Percentiles rank a stretch among this genome's conserved stretches.
Conservation (phyloP, 1,139 yeast genomes). For the Geotrichum phurueaensis region DNA sequence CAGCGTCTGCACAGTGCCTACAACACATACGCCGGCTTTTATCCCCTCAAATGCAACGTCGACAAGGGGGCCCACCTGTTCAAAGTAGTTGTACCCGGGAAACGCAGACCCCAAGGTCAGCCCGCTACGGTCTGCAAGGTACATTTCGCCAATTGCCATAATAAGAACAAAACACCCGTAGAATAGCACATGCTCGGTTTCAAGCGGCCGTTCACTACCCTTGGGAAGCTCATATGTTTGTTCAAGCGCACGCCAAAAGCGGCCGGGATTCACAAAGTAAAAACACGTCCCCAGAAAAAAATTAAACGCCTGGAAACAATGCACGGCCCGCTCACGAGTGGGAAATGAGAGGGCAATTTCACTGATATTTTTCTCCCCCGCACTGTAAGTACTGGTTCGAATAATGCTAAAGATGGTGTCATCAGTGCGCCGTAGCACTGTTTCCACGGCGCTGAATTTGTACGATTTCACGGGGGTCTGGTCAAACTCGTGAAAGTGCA, state of each 20-base stretch:
- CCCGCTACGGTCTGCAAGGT: constrained; percentile 26
- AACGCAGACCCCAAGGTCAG: constrained; percentile 1
- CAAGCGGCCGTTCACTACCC: constrained; percentile 7
- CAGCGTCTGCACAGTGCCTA: constrained; percentile 62
- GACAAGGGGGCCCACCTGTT: constrained; percentile 21
- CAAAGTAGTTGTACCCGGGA: constrained; percentile 24
- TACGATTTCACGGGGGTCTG: not conserved
- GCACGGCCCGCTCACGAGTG: constrained; percentile 68
- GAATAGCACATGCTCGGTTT: constrained; percentile 8
- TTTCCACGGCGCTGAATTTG: not conserved
- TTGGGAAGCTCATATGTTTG: constrained; percentile 16
- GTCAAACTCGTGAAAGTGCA: not conserved
- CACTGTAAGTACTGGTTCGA: not conserved
- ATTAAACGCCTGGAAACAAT: constrained; percentile 67
- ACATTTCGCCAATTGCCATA: constrained; percentile 83
- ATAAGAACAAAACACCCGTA: constrained; percentile 69
- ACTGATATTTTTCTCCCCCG: not conserved
- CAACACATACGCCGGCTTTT: constrained; percentile 20
- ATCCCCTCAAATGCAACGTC: constrained; percentile 24
- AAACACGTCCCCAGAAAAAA: constrained; percentile 81
- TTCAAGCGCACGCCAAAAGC: constrained; percentile 19
- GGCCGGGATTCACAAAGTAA: constrained; percentile 77
- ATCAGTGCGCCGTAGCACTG: not conserved
- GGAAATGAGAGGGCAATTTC: constrained; percentile 50
- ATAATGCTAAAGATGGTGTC: not conserved